phyloP scores from a whole-genome alignment of 768 basidiomycete genomes.

The Daedaleopsis sinensis region DNA sequence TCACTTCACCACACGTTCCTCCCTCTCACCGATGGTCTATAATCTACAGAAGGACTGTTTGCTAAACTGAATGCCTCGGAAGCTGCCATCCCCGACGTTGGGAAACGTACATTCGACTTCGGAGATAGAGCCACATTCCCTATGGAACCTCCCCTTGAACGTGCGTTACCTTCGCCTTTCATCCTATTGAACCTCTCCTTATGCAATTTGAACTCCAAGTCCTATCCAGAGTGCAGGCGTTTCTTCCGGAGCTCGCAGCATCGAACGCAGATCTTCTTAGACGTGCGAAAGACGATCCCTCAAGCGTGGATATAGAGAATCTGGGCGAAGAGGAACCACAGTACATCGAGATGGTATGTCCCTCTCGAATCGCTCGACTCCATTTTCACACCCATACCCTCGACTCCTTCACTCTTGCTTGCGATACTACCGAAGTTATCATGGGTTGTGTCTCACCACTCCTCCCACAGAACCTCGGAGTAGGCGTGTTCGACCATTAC shows the following conservation, averaged over 20 bases:
- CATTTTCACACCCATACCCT: no score
- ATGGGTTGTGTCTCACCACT: background rate
- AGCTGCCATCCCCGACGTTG: background rate
- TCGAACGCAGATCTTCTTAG: conserved; percentile 59
- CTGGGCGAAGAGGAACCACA: conserved; percentile 47
- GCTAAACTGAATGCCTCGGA: conserved; percentile 2
- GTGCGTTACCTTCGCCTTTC: conserved; percentile 38
- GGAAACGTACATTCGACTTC: conserved; percentile 35
- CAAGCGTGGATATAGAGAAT: conserved; percentile 72
- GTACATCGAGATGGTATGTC: conserved; percentile 54
- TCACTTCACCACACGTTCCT: background rate
- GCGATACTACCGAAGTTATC: no score
- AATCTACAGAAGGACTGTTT: conserved; percentile 6
- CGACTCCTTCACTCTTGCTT: no score
- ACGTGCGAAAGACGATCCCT: conserved; percentile 49
- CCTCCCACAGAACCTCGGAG: conserved; percentile 56
- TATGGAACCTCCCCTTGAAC: conserved; percentile 48
- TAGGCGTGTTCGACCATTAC: conserved; percentile 53
- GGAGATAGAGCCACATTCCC: conserved; percentile 34
- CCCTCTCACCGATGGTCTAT: background rate
- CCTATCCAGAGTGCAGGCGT: conserved; percentile 63
- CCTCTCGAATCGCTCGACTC: background rate
- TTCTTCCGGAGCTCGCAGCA: conserved; percentile 67
- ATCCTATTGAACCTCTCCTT: background rate
- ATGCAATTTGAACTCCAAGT: conserved; percentile 46